These are phyloP conservation scores for Aristolochia contorta DNA, from an alignment of 164 flowering plant species.

Conservation along the genomic window DNA sequence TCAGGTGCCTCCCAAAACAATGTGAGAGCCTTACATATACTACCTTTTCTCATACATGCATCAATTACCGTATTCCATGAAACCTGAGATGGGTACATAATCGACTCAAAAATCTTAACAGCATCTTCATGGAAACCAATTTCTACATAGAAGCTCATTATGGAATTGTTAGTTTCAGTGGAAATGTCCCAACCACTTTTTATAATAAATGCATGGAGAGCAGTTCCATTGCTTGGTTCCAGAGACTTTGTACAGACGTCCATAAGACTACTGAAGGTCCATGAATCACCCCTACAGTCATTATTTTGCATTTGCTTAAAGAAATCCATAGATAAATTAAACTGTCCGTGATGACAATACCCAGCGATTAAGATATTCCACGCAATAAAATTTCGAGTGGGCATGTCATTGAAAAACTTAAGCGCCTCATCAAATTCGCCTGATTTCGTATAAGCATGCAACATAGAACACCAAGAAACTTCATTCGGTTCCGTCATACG, in stretches of 20 bases:
- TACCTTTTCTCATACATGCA: conserved; percentile 53
- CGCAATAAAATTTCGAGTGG: conserved; percentile 29
- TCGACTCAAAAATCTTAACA: conserved; percentile 29
- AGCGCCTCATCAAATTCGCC: conserved; percentile 33
- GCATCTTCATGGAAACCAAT: conserved; percentile 30
- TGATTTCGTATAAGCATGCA: conserved; percentile 41
- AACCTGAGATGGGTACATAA: conserved; percentile 27
- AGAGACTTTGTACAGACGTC: conserved; percentile 33
- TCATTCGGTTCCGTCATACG: conserved; percentile 39
- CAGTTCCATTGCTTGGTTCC: conserved; percentile 28
- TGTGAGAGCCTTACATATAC: conserved; percentile 29
- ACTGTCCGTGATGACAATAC: conserved; percentile 31
- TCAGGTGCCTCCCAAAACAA: conserved; percentile 39
- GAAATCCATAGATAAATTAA: conserved; percentile 27
- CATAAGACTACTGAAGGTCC: conserved; percentile 56
- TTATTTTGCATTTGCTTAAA: conserved; percentile 37
- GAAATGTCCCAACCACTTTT: conserved; percentile 69
- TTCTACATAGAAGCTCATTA: conserved; percentile 52
- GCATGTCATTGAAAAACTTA: conserved; percentile 38
- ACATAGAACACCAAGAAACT: conserved; percentile 65
- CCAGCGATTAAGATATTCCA: conserved; percentile 61
- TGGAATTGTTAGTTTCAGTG: conserved; percentile 50
- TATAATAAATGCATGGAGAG: no score
- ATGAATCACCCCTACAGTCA: conserved; percentile 35
- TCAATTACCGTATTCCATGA: conserved; percentile 70